Base-by-base conservation (phyloP, 768 basidiomycete species). In the Lanmaoa rubissima region DNA sequence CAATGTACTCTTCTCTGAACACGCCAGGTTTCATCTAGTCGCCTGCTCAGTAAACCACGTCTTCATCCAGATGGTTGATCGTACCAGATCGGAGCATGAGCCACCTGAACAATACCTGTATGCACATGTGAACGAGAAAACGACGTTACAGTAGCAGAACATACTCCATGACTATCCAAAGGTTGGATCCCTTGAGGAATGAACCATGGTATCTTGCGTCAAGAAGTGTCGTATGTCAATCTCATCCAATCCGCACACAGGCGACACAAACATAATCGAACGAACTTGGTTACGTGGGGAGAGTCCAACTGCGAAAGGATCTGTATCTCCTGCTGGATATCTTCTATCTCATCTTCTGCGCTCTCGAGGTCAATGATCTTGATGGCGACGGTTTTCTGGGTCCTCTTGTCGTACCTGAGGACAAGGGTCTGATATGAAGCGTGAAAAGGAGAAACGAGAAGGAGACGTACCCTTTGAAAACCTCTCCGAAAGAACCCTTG, bases 341-440 rank as follows among this genome's bases (percentile, higher is more conserved):
- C 97, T 72, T 98, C 97, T 69, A 98, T 98, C 78, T 99, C 97
- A 69, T 99, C 97, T 74, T 98, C 97, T 50, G 97, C 97, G 69
- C 92, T 94, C 75, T 99, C 97, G 34, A 99, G 84, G 78, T 98
- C 95, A 71, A 99, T 98, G 65, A 98, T 96, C 86, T 95, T 99
- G 79, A 99, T 98, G 44, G 97, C 97, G 26, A 99, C 97, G 1
- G 96, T 94, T 78, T 89, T 90, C 73, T 94, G 92, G 26, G 95
- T 97, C 57, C 93, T 83, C 70, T 93, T 93, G 76, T 98, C 95
- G 67, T 92, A 98, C 55, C 95, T n/a, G 63, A 7, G 21, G 26
- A 48, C 31, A 34, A 28, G 16, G 13, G 38, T 26, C 32, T 10
- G 48, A 60, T 38, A 4, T 24, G 39, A 50, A 59, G 60, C 48